Base-by-base conservation (phyloP, 108 stramenopile species). In the Epipyxis sp. region DNA sequence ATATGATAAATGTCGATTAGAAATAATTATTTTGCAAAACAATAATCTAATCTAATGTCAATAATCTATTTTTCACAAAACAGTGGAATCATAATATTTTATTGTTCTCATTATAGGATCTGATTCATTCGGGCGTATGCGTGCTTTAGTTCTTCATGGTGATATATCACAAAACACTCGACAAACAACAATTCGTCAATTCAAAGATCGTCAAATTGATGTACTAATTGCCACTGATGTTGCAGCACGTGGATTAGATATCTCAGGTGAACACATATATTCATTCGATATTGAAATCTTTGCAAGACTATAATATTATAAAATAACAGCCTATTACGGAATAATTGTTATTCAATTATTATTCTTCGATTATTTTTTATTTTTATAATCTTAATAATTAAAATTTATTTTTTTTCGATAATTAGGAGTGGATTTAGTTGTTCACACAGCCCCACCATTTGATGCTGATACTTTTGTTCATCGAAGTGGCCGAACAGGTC, bases 191-290 rank as follows among this genome's bases (percentile, higher is more conserved):
- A 89, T 99, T 44, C 83, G 90, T 57, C 94, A 92, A 25, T 99
- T 99, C 88, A 89, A 95, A 39, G 87, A 91, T 1, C 94, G 96
- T 42, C 84, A 90, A 0, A 93, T 99, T 84, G 90, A 94, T 79
- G 97, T 98, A 13, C 87, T 99, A 69, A 96, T 99, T 20, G 99
- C 99, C 0, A 99, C 99, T 0, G 99, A 99, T 84, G 99, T 99
- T 25, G 99, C 99, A 37, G 99, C 99, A 29, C 88, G 99, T 42
- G 99, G 99, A 34, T 95, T 98, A 79, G 97, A 99, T 85, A 96
- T 99, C 80, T 85, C 91, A 46, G 92, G 94, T 68, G n/a, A 97
- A 98, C 35, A 96, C 98, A 77, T 89, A 97, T 69, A 96, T 99
- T 37, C 87, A 98, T 59, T 94, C 96, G 79, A 88, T 92, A 61